A percentile compares a stretch with the other conserved stretches of the same genome.
Conservation (phyloP, 768 basidiomycete species). For the Suillus fuscotomentosus region DNA sequence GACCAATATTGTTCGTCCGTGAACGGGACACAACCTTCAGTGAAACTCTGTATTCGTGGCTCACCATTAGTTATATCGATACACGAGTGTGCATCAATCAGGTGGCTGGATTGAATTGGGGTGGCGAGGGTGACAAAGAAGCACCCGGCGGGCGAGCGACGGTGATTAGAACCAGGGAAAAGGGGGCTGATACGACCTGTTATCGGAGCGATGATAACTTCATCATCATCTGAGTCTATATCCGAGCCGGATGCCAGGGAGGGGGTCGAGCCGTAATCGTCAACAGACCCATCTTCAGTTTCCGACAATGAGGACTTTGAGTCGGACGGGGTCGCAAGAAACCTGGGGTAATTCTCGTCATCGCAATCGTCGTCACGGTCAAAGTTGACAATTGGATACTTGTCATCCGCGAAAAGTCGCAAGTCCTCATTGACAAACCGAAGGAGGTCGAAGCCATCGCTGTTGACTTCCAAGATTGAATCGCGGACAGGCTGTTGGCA, state of each 20-base stretch:
- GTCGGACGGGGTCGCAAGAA: background rate
- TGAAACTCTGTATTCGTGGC: background rate
- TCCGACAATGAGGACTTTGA: background rate
- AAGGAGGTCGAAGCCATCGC: background rate
- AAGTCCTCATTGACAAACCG: background rate
- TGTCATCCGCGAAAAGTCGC: background rate
- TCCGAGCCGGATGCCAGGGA: background rate
- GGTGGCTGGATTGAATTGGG: background rate
- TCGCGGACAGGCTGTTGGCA: background rate
- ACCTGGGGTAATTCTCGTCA: background rate
- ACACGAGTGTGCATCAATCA: background rate
- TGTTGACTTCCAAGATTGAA: background rate
- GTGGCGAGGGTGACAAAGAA: background rate
- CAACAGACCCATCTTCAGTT: background rate
- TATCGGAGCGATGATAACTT: background rate
- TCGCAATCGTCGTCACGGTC: background rate
- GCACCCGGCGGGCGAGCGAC: background rate
- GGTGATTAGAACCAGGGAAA: background rate
- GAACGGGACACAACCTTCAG: background rate
- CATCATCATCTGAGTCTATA: background rate
- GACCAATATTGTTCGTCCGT: background rate
- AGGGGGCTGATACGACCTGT: background rate
- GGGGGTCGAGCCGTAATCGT: background rate
- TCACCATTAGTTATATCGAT: background rate
- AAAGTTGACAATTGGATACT: background rate